Evolutionary conservation across 148 eudicot genomes (phyloP), one percentile per base, ranked within the genome.

Genomic region (Persicaria maculosa): DNA sequence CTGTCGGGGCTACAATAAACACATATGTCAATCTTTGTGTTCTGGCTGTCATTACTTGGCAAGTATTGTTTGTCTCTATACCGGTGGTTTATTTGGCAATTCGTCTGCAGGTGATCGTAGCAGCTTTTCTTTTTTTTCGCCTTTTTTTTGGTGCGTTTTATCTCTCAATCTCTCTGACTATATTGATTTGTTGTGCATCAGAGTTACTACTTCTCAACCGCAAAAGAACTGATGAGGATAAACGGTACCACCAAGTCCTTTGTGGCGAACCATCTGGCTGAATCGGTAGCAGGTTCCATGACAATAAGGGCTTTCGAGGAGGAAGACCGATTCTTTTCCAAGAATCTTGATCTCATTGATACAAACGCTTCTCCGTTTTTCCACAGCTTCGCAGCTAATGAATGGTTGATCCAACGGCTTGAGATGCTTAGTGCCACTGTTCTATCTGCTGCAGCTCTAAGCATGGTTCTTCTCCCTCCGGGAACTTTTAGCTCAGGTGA

Each of bases 191-290:
- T 40, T 64, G 7, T 40, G 4, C 10, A 64, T 79, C 83, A 93
- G 98, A 88, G 83, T 71, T 91, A 93, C 85, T 89, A 91, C 77
- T 91, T 80, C 70, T 79, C 90, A 12, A 82, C 97, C 44, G 98
- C 98, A 2, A 93, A 91, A 82, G 94, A 85, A 80, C 65, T 93
- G 80, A 91, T 93, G 97, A 83, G 95, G 79, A 86, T 93, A 72
- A 93, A 93, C 77, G 98, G 98, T 50, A 93, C 98, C 47, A 91
- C 94, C 59, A 93, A 93, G 77, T 93, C 98, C 45, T 80, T 86
- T 46, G 90, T 93, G 9, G 98, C 96, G 19, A 91, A 93, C 85
- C 92, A 91, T 85, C 82, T 93, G 12, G 92, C 98, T 40, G 97
- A 93, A 83, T 89, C 94, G 25, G 82, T 89, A 48, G 91, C 92